These are phyloP conservation scores for Triticum dicoccoides DNA, from an alignment of 176 grass and related monocot genomes.

Conservation along the genomic window DNA sequence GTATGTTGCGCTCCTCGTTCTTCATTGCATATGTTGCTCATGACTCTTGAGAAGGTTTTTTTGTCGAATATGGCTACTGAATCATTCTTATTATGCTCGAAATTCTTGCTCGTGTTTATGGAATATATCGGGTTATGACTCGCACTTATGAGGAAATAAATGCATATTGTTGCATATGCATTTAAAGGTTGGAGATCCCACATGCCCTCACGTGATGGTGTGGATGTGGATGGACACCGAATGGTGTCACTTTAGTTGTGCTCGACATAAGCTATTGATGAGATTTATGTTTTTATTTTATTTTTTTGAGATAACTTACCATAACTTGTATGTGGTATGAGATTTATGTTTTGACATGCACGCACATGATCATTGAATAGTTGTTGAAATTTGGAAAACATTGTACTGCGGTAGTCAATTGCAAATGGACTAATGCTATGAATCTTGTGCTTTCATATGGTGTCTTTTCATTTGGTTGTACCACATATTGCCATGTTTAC, in stretches of 20 bases:
- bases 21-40: not conserved
- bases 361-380: not conserved
- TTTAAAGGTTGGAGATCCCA: not conserved
- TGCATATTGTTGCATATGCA: not conserved
- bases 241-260: not conserved
- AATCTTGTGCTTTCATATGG: not conserved
- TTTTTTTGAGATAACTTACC: not conserved
- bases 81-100: not conserved
- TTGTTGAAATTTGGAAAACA: constrained; percentile 5
- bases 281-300: not conserved
- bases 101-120: not conserved
- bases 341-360: constrained; percentile 16
- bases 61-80: not conserved
- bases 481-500: constrained; percentile 7
- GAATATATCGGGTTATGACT: not conserved
- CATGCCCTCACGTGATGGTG: not conserved
- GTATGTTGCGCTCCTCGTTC: not conserved
- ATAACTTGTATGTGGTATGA: not conserved
- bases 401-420: not conserved
- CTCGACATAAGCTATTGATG: not conserved
- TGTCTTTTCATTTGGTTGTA: constrained; percentile 1
- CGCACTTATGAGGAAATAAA: not conserved
- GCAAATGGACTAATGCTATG: not conserved
- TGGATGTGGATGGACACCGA: not conserved
- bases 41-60: not conserved